Percentiles rank a stretch among this genome's conserved stretches.
Evolutionary conservation across 2,329 filamentous ascomycete species (phyloP).

Genomic region (Cordyceps cicadae): DNA sequence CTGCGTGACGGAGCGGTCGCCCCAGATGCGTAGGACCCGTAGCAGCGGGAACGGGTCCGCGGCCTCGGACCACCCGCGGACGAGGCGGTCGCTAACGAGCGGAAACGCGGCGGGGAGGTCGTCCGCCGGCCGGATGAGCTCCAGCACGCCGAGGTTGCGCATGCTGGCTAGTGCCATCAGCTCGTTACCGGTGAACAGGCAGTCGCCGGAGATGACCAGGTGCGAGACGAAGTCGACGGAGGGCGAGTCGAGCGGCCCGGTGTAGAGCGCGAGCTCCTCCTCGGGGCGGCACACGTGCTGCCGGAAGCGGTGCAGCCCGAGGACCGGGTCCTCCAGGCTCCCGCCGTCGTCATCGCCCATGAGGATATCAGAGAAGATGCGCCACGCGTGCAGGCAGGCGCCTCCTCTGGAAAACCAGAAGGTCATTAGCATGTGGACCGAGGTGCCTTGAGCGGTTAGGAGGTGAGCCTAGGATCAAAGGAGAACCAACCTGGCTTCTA

Average conservation of each 20-base stretch:
- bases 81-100: conserved; percentile 34
- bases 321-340: conserved; percentile 24
- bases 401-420: not conserved
- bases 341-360: conserved; percentile 14
- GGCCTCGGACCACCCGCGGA: conserved; percentile 37
- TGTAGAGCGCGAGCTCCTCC: conserved; percentile 28
- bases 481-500: conserved; percentile 29
- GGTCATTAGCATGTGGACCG: not conserved
- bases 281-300: conserved; percentile 31
- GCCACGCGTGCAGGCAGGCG: conserved; percentile 32
- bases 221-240: conserved; percentile 33
- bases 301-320: conserved; percentile 31
- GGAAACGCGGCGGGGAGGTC: conserved; percentile 24
- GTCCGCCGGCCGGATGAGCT: conserved; percentile 34
- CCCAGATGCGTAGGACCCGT: conserved; percentile 38
- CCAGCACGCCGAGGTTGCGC: conserved; percentile 39
- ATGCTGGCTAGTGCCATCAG: conserved; percentile 33
- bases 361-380: conserved; percentile 28
- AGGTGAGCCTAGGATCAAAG: not conserved
- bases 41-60: conserved; percentile 37
- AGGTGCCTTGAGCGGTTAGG: not conserved
- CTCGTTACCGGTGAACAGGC: conserved; percentile 28
- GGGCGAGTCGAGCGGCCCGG: conserved; percentile 27
- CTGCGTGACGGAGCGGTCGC: conserved; percentile 30
- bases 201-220: conserved; percentile 31